phyloP scores from a whole-genome alignment of 306 rosid genomes.

The Dryas alaskensis region DNA sequence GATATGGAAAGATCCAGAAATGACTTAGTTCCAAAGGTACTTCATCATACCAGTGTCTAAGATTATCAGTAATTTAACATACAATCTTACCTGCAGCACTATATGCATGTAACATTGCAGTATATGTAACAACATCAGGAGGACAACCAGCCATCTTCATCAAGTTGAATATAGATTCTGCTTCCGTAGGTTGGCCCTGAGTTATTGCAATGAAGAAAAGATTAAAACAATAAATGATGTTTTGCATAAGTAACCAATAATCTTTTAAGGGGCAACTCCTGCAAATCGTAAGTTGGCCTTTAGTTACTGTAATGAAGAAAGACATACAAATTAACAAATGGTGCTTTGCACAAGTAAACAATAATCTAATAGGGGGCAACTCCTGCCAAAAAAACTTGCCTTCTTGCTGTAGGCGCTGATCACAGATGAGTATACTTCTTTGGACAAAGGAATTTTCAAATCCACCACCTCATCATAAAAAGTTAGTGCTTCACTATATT shows the following conservation, averaged over 20 bases:
- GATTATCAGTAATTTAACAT: slow-evolving; percentile 19
- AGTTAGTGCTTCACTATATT: slow-evolving; percentile 60
- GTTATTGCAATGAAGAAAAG: slow-evolving; percentile 24
- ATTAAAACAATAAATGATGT: slow-evolving; percentile 6
- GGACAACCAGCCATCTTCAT: slow-evolving; percentile 61
- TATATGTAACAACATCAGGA: slow-evolving; percentile 77
- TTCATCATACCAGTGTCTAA: slow-evolving; percentile 19
- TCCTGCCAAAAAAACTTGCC: slow-evolving; percentile 43
- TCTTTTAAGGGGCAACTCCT: slow-evolving; percentile 21
- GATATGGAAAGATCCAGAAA: slow-evolving; percentile 29
- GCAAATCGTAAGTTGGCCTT: slow-evolving; percentile 48
- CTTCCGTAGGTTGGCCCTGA: slow-evolving; percentile 68
- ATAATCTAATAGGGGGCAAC: slow-evolving; percentile 25
- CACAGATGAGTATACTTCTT: slow-evolving; percentile 73
- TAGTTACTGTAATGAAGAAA: slow-evolving; percentile 27
- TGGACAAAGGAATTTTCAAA: slow-evolving; percentile 61
- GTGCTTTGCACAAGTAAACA: slow-evolving; percentile 9
- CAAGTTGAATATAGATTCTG: slow-evolving; percentile 66
- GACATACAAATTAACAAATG: slow-evolving; percentile 3
- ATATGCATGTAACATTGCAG: slow-evolving; percentile 82
- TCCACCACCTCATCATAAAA: slow-evolving; percentile 65
- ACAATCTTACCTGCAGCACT: slow-evolving; percentile 54
- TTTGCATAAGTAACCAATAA: slow-evolving; percentile 9
- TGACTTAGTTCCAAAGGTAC: slow-evolving; percentile 20
- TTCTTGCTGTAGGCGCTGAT: slow-evolving; percentile 80